phyloP scores from a whole-genome alignment of 768 basidiomycete genomes.

The Russula ochroleuca region DNA sequence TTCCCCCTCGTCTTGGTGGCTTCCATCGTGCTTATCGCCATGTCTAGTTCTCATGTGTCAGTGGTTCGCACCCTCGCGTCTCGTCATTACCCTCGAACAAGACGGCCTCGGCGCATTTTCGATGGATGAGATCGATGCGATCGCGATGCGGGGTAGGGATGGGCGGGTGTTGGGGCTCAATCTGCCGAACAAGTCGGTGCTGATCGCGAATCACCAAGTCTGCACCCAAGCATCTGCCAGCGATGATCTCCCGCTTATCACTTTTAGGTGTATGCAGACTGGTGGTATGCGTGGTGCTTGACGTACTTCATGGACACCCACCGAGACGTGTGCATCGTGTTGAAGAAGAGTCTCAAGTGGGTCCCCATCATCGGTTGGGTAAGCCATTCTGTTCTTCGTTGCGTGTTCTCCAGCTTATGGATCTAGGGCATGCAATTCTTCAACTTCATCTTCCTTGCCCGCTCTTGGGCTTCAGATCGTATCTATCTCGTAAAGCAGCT shows the following conservation, averaged over 20 bases:
- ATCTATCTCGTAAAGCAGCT: conserved; percentile 61
- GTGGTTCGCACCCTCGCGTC: conserved; percentile 73
- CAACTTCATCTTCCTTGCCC: conserved; percentile 87
- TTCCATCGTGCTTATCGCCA: neutral
- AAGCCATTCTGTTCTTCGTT: conserved; percentile 28
- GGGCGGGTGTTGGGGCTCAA: conserved; percentile 60
- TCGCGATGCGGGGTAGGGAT: conserved; percentile 51
- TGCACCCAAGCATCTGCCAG: neutral
- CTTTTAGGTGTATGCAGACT: conserved; percentile 66
- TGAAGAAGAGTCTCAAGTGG: conserved; percentile 87
- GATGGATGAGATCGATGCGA: conserved; percentile 50
- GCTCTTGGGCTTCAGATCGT: conserved; percentile 87
- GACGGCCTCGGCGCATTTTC: conserved; percentile 62
- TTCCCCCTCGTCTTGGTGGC: neutral
- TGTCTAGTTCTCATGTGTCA: conserved; percentile 68
- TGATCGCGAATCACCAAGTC: conserved; percentile 94
- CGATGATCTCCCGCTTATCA: neutral
- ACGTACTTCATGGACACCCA: conserved; percentile 66
- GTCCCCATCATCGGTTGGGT: conserved; percentile 89
- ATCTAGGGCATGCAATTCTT: conserved; percentile 92
- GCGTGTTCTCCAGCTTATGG: neutral
- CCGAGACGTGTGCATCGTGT: conserved; percentile 77
- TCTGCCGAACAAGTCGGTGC: conserved; percentile 72
- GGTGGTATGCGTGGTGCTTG: conserved; percentile 85
- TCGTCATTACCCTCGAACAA: conserved; percentile 70